phyloP scores from a whole-genome alignment of 2,329 filamentous ascomycete species.

The Capronia coronata region DNA sequence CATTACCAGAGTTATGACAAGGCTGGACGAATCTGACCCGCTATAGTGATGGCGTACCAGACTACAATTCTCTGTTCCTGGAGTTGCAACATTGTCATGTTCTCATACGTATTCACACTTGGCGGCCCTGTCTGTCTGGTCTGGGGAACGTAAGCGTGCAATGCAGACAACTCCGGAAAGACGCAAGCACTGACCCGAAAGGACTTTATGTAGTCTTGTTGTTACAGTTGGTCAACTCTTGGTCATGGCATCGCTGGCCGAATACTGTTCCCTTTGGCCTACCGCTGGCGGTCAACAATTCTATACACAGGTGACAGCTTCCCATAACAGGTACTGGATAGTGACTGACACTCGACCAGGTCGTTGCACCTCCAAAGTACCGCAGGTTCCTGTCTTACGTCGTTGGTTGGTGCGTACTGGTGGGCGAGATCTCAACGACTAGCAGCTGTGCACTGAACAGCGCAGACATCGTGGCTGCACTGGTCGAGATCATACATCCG shows the following conservation, averaged over 20 bases:
- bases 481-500: conserved; percentile 22
- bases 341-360: conserved; percentile 2
- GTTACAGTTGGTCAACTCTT: conserved; percentile 22
- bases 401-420: conserved; percentile 23
- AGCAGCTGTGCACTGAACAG: conserved; percentile 24
- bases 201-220: conserved; percentile 6
- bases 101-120: conserved; percentile 21
- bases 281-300: conserved; percentile 24
- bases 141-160: conserved; percentile 22
- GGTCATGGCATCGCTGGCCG: conserved; percentile 23
- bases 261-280: conserved; percentile 22
- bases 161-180: not conserved
- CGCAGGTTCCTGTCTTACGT: conserved; percentile 21
- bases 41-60: conserved; percentile 23
- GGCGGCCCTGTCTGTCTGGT: conserved; percentile 23
- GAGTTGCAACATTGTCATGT: conserved; percentile 23
- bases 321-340: not conserved
- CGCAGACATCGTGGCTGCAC: conserved; percentile 21
- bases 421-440: conserved; percentile 23
- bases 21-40: not conserved
- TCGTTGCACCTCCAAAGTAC: conserved; percentile 18
- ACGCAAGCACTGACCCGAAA: not conserved
- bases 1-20: not conserved
- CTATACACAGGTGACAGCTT: conserved; percentile 17
- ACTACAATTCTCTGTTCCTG: conserved; percentile 19